Conservation (phyloP, 192 early-diverging fungal genomes). For the Anaeromyces robustus region DNA sequence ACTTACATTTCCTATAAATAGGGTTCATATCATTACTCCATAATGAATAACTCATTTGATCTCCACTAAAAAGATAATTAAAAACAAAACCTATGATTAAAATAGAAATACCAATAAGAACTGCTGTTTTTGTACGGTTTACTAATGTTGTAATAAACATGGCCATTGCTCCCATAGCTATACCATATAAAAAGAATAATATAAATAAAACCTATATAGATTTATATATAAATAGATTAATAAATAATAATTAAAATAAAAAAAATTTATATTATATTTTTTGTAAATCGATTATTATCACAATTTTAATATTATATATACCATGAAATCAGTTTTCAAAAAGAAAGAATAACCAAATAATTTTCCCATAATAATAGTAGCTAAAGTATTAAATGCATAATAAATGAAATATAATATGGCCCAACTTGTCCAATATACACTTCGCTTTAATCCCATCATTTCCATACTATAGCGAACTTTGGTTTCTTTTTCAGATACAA, state of each 20-base stretch:
- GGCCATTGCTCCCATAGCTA: conserved; percentile 53
- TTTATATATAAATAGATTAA: background rate
- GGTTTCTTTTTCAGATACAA: conserved; percentile 58
- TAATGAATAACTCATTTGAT: too few relatives aligned
- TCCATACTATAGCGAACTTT: conserved; percentile 55
- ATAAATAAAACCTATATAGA: conserved; percentile 31
- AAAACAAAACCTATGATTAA: too few relatives aligned
- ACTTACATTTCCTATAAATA: too few relatives aligned
- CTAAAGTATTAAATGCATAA: too few relatives aligned
- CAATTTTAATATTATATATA: too few relatives aligned
- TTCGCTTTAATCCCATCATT: conserved; percentile 53
- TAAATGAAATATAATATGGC: too few relatives aligned
- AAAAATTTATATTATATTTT: too few relatives aligned
- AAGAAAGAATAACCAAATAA: background rate
- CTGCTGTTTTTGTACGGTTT: conserved; percentile 33
- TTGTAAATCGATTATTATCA: too few relatives aligned
- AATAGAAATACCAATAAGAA: conserved; percentile 43
- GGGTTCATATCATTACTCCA: too few relatives aligned
- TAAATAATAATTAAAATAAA: background rate
- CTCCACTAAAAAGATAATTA: too few relatives aligned
- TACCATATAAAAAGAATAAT: conserved; percentile 57
- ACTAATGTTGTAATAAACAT: conserved; percentile 55
- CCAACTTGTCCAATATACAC: too few relatives aligned
- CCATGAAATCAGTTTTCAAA: background rate
- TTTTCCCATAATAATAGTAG: background rate